phyloP scores from a whole-genome alignment of 2,329 filamentous ascomycete genomes.

The Elsinoe ampelina region DNA sequence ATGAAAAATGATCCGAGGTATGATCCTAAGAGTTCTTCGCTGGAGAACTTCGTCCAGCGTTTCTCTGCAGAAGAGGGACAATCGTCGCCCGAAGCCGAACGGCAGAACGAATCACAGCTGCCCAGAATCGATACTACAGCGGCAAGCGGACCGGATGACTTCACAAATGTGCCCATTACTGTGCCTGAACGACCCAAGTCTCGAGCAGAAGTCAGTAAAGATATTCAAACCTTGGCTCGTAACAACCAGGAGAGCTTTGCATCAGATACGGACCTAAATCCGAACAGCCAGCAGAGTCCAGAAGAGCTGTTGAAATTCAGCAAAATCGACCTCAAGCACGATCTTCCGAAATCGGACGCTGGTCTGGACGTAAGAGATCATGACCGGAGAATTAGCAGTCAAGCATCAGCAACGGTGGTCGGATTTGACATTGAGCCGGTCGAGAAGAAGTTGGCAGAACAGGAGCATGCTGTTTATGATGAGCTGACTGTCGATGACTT shows the following conservation, averaged over 20 bases:
- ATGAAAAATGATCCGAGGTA: background rate
- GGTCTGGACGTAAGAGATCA: background rate
- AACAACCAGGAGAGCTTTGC: conserved; percentile 30
- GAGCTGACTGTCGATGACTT: conserved; percentile 30
- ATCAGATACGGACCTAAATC: conserved; percentile 19
- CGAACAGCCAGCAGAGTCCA: conserved; percentile 1
- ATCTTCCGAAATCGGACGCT: background rate
- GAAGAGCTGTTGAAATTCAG: background rate
- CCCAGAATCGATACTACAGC: background rate
- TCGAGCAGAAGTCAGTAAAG: conserved; percentile 23
- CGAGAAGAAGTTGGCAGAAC: background rate
- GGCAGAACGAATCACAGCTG: background rate
- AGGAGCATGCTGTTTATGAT: conserved; percentile 16
- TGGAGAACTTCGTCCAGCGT: conserved; percentile 1
- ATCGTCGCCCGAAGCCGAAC: background rate
- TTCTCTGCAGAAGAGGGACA: background rate
- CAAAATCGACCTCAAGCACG: background rate
- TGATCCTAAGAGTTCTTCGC: background rate
- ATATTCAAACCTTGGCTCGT: conserved; percentile 30
- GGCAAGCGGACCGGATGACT: background rate
- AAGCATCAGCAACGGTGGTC: background rate
- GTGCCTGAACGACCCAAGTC: conserved; percentile 11
- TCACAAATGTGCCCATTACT: background rate
- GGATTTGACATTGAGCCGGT: conserved; percentile 13
- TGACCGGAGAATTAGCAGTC: background rate